Base-by-base conservation (phyloP, 1,284 basidiomycete genomes). In the Boletus semigastroideus region DNA sequence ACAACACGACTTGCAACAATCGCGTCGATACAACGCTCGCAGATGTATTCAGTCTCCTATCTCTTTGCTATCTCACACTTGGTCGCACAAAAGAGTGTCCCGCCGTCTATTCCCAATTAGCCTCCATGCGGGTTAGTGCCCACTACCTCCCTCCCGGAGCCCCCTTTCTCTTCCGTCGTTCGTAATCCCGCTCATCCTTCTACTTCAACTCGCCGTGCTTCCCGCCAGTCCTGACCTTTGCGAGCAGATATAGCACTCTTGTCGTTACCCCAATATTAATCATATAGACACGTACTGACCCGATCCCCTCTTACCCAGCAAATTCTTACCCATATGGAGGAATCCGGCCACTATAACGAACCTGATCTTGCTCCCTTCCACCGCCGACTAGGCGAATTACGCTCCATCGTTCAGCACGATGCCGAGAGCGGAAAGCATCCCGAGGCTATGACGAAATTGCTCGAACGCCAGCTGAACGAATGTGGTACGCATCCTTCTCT, bases 261-360 rank as follows among this genome's bases (percentile, higher is more conserved):
- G 46, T 55, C 53, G 38, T 55, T 55, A 22, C 54, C 45, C 56
- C 62, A 58, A 22, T 49, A 38, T 52, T 46, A 25, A 49, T 54
- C 48, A 25, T 52, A 39, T 61, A 68, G 59, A 66, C 57, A 46
- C 52, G 22, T 68, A 63, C 63, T 70, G 54, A 62, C 51, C 45
- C 40, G 45, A 51, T 55, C 42, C 53, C 45, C 49, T 43, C 55
- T 63, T 52, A 58, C 45, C 50, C 74, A 95, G 93, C 91, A 94
- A 93, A 88, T 96, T 38, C 79, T 97, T 45, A 86, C 86, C 64
- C 91, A 94, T 67, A 91, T 95, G 87, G 90, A 94, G 70, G 94
- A 98, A 69, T 94, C 91, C 0, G 90, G 90, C 8, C 85, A 93
- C 36, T 98, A 96, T 72, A 97, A 92, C 57, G 92, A 94, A 67